Base-by-base conservation (phyloP, 2,329 filamentous ascomycete species). In the Ophiostoma tasmaniense region DNA sequence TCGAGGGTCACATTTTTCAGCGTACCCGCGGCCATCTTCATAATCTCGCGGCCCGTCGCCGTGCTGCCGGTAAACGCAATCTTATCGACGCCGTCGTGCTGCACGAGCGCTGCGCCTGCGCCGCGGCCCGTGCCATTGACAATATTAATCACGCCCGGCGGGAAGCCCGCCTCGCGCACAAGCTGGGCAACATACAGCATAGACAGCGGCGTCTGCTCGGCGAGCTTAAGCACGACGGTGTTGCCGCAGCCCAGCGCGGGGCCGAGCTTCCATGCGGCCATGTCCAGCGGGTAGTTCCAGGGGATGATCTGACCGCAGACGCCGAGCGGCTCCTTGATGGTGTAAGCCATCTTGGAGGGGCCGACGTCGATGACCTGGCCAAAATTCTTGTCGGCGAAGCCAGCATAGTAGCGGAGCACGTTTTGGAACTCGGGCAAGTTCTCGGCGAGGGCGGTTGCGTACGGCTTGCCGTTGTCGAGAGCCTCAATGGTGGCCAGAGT, bases 401-500 rank as follows among this genome's bases (percentile, higher is more conserved):
- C 91, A 61, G 87, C 90, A 74, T 93, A 94, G 79, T 94, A 94
- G 73, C 87, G 88, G 68, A 88, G 80, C 14, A 89, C 78, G 33
- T 78, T 76, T 37, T 78, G 73, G 35, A 81, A 76, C 69, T 83
- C 80, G 28, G 77, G 75, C 10, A 93, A 78, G 76, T 92, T 89
- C 67, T 87, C 87, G 59, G 81, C 82, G n/a, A 89, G 79, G 1
- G 89, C 84, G 20, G 88, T 85, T 2, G 81, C 78, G 77, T 90
- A 91, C 3, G 90, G 88, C 77, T 94, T 93, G 76, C 90, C 91
- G 74, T 92, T 93, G 77, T 95, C 90, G 83, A 91, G 89, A 0
- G 90, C 89, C 79, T 95, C 90, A 64, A 84, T 80, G 14, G 81
- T 79, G 45, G 81, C 80, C 25, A 84, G 75, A 1, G 75, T 75